Evolutionary conservation across 768 basidiomycete genomes (phyloP).

Genomic region (Lentinula lateritia): DNA sequence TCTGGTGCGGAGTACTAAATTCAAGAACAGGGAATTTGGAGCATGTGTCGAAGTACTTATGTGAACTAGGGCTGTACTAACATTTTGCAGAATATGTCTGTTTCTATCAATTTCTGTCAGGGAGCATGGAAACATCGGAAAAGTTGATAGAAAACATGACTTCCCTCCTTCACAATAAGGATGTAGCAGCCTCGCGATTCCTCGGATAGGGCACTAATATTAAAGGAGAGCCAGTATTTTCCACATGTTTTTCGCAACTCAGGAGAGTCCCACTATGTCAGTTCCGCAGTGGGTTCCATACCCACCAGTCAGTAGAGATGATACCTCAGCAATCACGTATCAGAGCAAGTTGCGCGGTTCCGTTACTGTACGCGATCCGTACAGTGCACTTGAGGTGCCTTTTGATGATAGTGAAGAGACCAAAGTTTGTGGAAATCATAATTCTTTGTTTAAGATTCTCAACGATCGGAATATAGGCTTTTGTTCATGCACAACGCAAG

Average conservation of each 20-base stretch:
- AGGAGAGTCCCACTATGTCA: background rate
- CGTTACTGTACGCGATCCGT: slow-evolving; percentile 2
- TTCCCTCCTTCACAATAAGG: background rate
- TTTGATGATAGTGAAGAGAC: background rate
- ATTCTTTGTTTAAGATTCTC: background rate
- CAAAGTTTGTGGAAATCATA: background rate
- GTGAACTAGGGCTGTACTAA: background rate
- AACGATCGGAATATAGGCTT: background rate
- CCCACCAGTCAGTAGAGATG: background rate
- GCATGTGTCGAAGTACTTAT: background rate
- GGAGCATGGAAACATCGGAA: background rate
- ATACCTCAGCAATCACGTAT: slow-evolving; percentile 1
- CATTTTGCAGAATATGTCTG: background rate
- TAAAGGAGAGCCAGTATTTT: too few species aligned
- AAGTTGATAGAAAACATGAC: background rate
- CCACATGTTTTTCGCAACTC: background rate
- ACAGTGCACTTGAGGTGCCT: background rate
- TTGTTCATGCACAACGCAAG: background rate
- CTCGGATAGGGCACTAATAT: too few species aligned
- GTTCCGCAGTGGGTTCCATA: background rate
- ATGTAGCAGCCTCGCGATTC: background rate
- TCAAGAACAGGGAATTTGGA: background rate
- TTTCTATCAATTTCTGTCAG: background rate
- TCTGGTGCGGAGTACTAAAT: too few species aligned
- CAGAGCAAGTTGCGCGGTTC: background rate